A percentile compares a stretch with the other conserved stretches of the same genome.
phyloP scores from a whole-genome alignment of 257 asterid species.

The Nicotiana undulata region DNA sequence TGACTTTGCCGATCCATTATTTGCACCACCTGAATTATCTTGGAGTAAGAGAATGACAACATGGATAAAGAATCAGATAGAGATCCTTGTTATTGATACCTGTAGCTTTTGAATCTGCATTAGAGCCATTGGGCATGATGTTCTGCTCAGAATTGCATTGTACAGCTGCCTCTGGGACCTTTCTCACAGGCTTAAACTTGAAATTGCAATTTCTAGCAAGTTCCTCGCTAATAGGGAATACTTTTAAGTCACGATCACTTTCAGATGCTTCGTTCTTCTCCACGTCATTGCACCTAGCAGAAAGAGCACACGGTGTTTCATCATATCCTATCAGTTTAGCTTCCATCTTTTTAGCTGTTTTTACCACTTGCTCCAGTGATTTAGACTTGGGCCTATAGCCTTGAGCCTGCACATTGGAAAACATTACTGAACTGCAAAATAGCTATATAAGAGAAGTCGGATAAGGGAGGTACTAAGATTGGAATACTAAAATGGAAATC shows the following conservation, averaged over 20 bases:
- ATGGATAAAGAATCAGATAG: constrained; percentile 7
- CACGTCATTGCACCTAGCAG: constrained; percentile 12
- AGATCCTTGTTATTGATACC: constrained; percentile 32
- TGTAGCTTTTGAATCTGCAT: constrained; percentile 26
- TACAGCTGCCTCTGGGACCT: constrained; percentile 17
- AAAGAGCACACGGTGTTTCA: constrained; percentile 34
- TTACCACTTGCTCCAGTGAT: constrained; percentile 60
- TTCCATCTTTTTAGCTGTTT: constrained; percentile 32
- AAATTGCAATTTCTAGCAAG: constrained; percentile 16
- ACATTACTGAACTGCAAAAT: background rate
- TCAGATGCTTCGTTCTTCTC: constrained; percentile 28
- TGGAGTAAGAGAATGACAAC: constrained; percentile 13
- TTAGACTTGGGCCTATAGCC: constrained; percentile 55
- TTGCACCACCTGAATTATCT: constrained; percentile 33
- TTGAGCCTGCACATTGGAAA: constrained; percentile 46
- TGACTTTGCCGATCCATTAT: constrained; percentile 52
- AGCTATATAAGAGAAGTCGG: background rate
- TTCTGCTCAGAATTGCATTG: constrained; percentile 17
- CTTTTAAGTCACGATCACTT: constrained; percentile 23
- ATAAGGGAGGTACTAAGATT: background rate
- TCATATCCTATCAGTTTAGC: constrained; percentile 78
- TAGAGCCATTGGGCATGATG: constrained; percentile 13
- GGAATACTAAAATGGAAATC: background rate
- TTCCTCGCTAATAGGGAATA: constrained; percentile 23
- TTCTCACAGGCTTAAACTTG: constrained; percentile 15